Percentiles rank a stretch among this genome's conserved stretches.
These are phyloP conservation scores for Aurantiochytrium sp. DNA, from an alignment of 108 stramenopile genomes.

Conservation along the genomic window DNA sequence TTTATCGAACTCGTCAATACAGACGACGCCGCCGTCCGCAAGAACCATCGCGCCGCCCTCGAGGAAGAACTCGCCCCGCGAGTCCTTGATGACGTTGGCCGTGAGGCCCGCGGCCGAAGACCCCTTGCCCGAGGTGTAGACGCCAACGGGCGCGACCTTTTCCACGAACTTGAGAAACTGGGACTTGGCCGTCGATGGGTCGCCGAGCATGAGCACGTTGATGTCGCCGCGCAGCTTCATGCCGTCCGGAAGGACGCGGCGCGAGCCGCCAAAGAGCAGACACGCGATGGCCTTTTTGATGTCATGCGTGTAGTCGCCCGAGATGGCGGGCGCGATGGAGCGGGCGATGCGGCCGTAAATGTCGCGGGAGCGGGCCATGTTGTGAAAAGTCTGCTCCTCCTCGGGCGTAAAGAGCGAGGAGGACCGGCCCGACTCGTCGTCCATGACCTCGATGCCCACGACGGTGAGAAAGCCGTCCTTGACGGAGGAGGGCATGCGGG, in stretches of 20 bases:
- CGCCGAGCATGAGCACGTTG: slow-evolving; percentile 92
- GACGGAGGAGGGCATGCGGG: background rate
- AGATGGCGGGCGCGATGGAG: slow-evolving; percentile 85
- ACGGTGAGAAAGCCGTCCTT: slow-evolving; percentile 69
- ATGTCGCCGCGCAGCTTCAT: slow-evolving; percentile 92
- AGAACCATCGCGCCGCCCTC: slow-evolving; percentile 99
- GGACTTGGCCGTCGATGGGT: slow-evolving; percentile 76
- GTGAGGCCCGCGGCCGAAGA: slow-evolving; percentile 94
- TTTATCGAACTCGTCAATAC: slow-evolving; percentile 98
- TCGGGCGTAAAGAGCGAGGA: slow-evolving; percentile 71
- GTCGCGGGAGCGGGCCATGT: slow-evolving; percentile 68
- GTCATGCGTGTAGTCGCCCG: slow-evolving; percentile 91
- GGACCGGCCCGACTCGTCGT: slow-evolving; percentile 68
- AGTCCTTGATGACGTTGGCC: slow-evolving; percentile 81
- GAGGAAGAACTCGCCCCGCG: slow-evolving; percentile 91
- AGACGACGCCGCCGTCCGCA: slow-evolving; percentile 97
- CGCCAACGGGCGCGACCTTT: slow-evolving; percentile 88
- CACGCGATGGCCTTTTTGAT: slow-evolving; percentile 93
- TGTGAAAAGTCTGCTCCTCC: slow-evolving; percentile 88
- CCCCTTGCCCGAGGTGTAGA: slow-evolving; percentile 98
- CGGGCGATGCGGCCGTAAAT: slow-evolving; percentile 80
- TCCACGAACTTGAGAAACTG: slow-evolving; percentile 48
- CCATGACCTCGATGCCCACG: slow-evolving; percentile 78
- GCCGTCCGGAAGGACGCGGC: slow-evolving; percentile 89
- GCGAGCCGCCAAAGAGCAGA: slow-evolving; percentile 79